These are phyloP conservation scores for Spathaspora jeffriesii DNA, from an alignment of 1,139 yeast genomes.

Conservation along the genomic window DNA sequence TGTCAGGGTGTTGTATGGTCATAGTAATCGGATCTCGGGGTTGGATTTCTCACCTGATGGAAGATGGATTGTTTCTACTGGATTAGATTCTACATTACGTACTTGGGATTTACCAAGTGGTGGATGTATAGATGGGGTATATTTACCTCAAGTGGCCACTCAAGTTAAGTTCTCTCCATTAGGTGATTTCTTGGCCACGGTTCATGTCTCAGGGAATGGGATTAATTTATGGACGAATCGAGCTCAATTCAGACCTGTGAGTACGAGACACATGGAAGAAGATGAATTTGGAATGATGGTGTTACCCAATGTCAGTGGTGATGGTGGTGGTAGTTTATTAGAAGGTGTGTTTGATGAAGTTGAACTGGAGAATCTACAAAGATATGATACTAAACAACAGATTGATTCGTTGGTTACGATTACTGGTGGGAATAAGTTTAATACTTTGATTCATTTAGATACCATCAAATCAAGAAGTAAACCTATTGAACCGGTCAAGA, in stretches of 20 bases:
- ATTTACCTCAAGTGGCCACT: constrained; percentile 78
- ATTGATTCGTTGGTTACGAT: constrained; percentile 64
- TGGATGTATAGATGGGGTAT: constrained; percentile 92
- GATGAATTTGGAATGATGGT: constrained; percentile 62
- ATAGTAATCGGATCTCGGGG: constrained; percentile 83
- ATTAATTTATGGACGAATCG: constrained; percentile 91
- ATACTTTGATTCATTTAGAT: constrained; percentile 79
- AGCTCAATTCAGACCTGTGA: constrained; percentile 76
- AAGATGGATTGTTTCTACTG: constrained; percentile 87
- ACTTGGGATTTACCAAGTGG: constrained; percentile 99
- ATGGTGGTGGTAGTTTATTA: constrained; percentile 71
- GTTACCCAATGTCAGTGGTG: constrained; percentile 81
- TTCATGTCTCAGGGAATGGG: constrained; percentile 91
- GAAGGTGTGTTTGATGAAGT: constrained; percentile 67
- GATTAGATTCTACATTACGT: constrained; percentile 85
- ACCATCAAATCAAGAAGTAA: constrained; percentile 83
- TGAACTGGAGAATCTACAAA: constrained; percentile 15
- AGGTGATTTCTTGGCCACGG: constrained; percentile 91
- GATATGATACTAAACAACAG: constrained; percentile 64
- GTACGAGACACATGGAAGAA: constrained; percentile 78
- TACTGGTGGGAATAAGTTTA: constrained; percentile 73
- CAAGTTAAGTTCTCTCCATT: constrained; percentile 79
- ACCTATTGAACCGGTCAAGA: constrained; percentile 87
- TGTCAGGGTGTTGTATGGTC: constrained; percentile 90
- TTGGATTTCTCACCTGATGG: constrained; percentile 95